Percentiles rank a stretch among this genome's conserved stretches.
Evolutionary conservation across 2,329 filamentous ascomycete genomes (phyloP).

Genomic region (Torrubiellomyces zombiae): DNA sequence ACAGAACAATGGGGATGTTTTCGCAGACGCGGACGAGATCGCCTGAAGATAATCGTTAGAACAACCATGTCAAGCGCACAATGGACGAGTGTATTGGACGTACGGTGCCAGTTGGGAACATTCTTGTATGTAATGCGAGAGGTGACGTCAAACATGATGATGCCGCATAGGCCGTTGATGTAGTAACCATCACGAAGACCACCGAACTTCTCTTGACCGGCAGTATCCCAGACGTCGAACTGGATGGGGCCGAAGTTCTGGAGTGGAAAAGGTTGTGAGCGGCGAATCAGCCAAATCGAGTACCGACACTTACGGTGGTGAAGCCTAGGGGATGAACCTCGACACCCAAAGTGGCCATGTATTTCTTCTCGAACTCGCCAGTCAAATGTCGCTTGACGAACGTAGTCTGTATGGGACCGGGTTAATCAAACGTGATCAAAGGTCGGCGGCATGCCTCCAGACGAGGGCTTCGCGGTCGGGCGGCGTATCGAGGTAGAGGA

Average conservation of each 20-base stretch:
- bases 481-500: too few relatives aligned
- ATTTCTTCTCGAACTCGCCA: conserved; percentile 99
- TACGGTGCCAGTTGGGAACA: conserved; percentile 99
- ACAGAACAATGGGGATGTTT: conserved; percentile 96
- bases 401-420: conserved; percentile 53
- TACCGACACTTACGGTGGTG: conserved; percentile 63
- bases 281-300: conserved; percentile 4
- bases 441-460: too few relatives aligned
- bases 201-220: conserved; percentile 98
- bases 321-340: conserved; percentile 98
- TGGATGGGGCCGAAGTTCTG: conserved; percentile 89
- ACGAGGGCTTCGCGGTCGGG: too few relatives aligned
- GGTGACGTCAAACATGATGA: conserved; percentile 99
- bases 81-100: conserved; percentile 28
- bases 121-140: conserved; percentile 99
- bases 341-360: conserved; percentile 98
- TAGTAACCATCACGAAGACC: conserved; percentile 99
- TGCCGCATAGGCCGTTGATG: conserved; percentile 99
- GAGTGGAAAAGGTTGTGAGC: conserved; percentile 6
- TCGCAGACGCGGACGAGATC: conserved; percentile 98
- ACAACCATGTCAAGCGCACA: too few relatives aligned
- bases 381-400: conserved; percentile 99
- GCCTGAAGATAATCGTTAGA: conserved; percentile 34
- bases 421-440: conserved; percentile 2
- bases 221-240: conserved; percentile 99